These are phyloP conservation scores for Reutealis trisperma DNA, from an alignment of 345 rosid genomes.

Conservation along the genomic window DNA sequence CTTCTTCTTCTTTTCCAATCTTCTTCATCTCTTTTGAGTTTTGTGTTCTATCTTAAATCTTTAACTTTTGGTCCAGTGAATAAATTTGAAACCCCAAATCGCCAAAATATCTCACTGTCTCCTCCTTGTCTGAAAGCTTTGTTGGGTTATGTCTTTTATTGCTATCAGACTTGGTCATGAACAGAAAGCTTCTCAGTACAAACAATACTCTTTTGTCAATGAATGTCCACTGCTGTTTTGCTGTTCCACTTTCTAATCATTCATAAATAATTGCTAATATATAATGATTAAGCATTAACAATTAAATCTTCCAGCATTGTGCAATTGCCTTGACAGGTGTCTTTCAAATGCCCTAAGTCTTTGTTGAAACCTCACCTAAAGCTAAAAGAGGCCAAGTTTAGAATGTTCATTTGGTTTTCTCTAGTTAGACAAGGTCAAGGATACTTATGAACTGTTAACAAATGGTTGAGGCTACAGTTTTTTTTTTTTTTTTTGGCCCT, in stretches of 20 bases:
- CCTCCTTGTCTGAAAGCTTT: no score
- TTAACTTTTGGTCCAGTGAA: no score
- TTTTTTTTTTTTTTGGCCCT: neutral
- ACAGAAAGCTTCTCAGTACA: neutral
- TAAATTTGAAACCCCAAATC: no score
- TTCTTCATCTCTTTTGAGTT: no score
- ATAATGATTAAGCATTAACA: neutral
- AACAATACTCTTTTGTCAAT: neutral
- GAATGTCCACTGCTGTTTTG: neutral
- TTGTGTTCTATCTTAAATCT: no score
- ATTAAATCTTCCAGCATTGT: neutral
- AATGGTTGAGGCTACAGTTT: neutral
- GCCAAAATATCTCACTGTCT: no score
- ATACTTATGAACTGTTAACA: no score
- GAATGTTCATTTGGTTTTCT: no score
- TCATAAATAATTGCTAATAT: neutral
- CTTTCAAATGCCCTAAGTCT: neutral
- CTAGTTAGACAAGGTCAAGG: no score
- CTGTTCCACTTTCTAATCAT: neutral
- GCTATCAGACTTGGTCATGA: neutral
- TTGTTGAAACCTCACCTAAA: neutral
- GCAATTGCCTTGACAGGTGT: neutral
- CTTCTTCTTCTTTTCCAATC: no score
- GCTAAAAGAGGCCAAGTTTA: no score
- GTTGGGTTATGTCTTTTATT: neutral